Evolutionary conservation across 192 early-diverging fungal species (phyloP).

Genomic region (Gaertneriomyces semiglobifer): DNA sequence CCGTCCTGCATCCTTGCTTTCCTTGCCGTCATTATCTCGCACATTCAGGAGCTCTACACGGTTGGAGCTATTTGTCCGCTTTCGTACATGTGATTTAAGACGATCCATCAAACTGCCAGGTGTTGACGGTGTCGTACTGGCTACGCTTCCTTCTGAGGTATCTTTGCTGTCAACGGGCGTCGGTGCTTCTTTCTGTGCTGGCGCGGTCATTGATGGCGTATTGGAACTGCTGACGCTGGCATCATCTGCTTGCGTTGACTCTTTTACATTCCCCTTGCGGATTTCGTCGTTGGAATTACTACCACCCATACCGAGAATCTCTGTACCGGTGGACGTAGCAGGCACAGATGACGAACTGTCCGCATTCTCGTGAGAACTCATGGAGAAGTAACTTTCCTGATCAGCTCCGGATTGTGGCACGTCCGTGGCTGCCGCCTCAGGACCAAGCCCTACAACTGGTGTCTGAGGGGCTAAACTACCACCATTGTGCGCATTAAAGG

Average conservation of each 20-base stretch:
- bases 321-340: too few species aligned
- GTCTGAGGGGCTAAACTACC: neutral
- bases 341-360: neutral
- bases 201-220: neutral
- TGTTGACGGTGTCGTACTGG: conserved; percentile 15
- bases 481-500: neutral
- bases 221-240: neutral
- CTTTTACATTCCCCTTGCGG: neutral
- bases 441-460: neutral
- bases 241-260: neutral
- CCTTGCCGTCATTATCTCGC: neutral
- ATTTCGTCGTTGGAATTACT: neutral
- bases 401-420: neutral
- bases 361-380: neutral
- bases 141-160: neutral
- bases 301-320: neutral
- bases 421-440: neutral
- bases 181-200: neutral
- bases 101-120: conserved; percentile 10
- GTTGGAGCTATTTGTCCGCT: conserved; percentile 11
- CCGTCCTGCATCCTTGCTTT: neutral
- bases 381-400: neutral
- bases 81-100: conserved; percentile 13
- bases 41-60: neutral
- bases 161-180: neutral